Base-by-base conservation (phyloP, 352 stramenopile species). In the Globisporangium ultimum region DNA sequence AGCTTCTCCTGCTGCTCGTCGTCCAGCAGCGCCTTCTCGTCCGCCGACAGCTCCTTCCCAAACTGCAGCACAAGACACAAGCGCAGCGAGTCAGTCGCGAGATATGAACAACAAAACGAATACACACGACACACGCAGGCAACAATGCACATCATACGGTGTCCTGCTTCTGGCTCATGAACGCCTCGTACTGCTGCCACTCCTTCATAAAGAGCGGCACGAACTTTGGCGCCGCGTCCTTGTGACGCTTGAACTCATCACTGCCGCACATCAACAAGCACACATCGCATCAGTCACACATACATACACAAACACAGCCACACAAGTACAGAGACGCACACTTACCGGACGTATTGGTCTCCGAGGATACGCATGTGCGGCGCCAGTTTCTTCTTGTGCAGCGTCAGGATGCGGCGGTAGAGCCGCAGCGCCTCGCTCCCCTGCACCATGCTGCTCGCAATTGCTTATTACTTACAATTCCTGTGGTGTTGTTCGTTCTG, bases 161-260 rank as follows among this genome's bases (percentile, higher is more conserved):
- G 51, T 89, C 67, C 38, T 80, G 49, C 64, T 88, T 81, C 28
- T 74, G 59, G 12, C 28, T 54, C 67, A 94, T 76, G 58, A 76
- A 61, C 28, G 56, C 53, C 42, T 70, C 79, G 61, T 95, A 95
- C 63, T 88, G 61, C 53, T 88, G 66, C 86, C 86, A 95, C 62
- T 95, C 86, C 32, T 61, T 67, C 61, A 93, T 48, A 49, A 95
- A 95, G 22, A 78, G 72, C 64, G 74, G 68, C 48, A 95, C 80
- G 53, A 91, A 95, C 64, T 93, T 87, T 48, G 71, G 52, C 50
- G 78, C 74, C 7, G 82, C 84, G 50, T 74, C 71, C 74, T 93
- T 93, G 71, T 95, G 86, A 13, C 80, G 73, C 66, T 86, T 81
- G 70, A 95, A 95, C 55, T 95, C 86, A 62, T 95, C 86, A 41